phyloP scores from a whole-genome alignment of 2,329 filamentous ascomycete species.

The Tympanopsis confertula region DNA sequence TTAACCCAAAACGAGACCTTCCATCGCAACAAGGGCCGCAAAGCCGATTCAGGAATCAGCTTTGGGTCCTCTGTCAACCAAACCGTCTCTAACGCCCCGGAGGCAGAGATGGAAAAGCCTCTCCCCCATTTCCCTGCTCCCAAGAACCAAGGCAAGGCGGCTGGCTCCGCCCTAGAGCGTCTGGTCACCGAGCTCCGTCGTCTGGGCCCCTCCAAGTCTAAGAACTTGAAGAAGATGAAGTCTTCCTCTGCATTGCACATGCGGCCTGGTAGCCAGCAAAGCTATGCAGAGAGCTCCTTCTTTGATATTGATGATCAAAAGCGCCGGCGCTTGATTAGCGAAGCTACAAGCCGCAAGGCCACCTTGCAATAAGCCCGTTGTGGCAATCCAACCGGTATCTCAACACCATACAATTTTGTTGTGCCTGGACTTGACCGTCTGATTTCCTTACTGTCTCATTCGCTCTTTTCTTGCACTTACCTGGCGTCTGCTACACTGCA shows the following conservation, averaged over 20 bases:
- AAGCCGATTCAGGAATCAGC: slow-evolving; percentile 53
- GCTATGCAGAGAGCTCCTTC: slow-evolving; percentile 19
- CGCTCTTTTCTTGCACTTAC: too few relatives aligned
- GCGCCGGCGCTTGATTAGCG: slow-evolving; percentile 30
- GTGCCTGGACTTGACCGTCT: too few relatives aligned
- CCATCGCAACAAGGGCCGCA: slow-evolving; percentile 31
- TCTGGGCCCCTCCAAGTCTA: slow-evolving; percentile 34
- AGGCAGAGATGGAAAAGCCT: slow-evolving; percentile 21
- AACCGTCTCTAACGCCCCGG: slow-evolving; percentile 10
- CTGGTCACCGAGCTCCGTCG: slow-evolving; percentile 46
- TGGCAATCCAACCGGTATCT: too few relatives aligned
- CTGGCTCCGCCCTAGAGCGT: slow-evolving; percentile 42
- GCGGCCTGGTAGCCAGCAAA: slow-evolving; percentile 12
- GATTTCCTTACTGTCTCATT: too few relatives aligned
- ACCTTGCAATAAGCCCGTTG: too few relatives aligned
- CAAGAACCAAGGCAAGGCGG: slow-evolving; percentile 10
- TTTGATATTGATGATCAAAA: slow-evolving; percentile 37
- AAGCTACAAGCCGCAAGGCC: slow-evolving; percentile 24
- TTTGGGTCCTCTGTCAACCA: slow-evolving; percentile 28
- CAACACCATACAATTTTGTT: too few relatives aligned
- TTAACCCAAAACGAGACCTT: slow-evolving; percentile 12
- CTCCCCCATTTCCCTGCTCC: slow-evolving; percentile 21
- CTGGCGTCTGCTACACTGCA: too few relatives aligned
- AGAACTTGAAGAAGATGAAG: slow-evolving; percentile 19
- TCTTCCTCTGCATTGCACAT: slow-evolving; percentile 15